Evolutionary conservation across 2,329 filamentous ascomycete species (phyloP), one percentile per base, ranked within the genome.

Genomic region (Thielaviopsis ethacetica): DNA sequence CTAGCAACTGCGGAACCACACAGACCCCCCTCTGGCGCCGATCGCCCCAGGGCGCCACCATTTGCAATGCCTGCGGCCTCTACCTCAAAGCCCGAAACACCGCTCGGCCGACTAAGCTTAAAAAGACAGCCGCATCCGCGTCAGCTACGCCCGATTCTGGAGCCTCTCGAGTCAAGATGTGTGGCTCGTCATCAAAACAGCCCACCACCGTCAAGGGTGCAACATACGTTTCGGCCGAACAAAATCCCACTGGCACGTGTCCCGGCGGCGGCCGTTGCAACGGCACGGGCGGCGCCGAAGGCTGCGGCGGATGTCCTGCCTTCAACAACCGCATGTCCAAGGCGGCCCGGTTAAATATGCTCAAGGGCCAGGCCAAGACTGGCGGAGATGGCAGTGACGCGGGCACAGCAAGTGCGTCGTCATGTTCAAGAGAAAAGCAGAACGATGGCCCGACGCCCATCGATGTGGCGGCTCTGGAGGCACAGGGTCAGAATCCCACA

Each of bases 241-340:
- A 87, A 64, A 84, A 80, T 52, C 75, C 83, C 4, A 80, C 82
- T 51, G 93, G 93, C n/a, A 94, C 91, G 13, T 98, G 93, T 70
- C 93, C 93, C 15, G 93, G 93, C 44, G 91, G 91, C 62, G 93
- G 93, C 47, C 86, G 86, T 61, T 98, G 93, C 70, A 97, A 98
- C 69, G 93, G 93, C 54, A 97, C 93, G 22, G 93, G 93, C 52
- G 93, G 93, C 57, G 90, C 93, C 34, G 88, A 95, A 68, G 91
- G 90, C 21, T 98, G 93, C 70, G 90, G 88, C 69, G 93, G 93
- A 13, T 98, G 93, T 68, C 93, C 93, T 41, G 93, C 93, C 1
- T 98, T 88, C 76, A 98, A 98, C 76, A 98, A 98, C 68, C 83
- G 93, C 57, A 84, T 97, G 47, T 87, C 91, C 38, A 97, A 96